phyloP scores from a whole-genome alignment of 352 stramenopile genomes.

The Pythium angustatum region DNA sequence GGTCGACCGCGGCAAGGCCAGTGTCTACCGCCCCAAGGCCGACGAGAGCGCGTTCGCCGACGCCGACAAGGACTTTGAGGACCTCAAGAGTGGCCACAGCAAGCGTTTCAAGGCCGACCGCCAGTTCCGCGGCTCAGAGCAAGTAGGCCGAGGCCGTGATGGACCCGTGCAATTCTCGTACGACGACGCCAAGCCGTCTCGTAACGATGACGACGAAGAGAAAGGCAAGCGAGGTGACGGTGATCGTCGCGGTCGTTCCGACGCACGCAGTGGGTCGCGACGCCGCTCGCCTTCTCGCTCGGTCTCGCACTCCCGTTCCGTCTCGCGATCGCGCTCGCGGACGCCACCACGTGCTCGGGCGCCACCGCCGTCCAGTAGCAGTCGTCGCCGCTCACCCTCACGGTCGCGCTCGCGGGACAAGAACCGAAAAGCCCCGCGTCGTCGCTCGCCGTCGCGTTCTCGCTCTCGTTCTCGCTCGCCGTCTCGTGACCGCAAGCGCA shows the following conservation, averaged over 20 bases:
- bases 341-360: slow-evolving; percentile 27
- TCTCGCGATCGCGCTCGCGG: slow-evolving; percentile 35
- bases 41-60: slow-evolving; percentile 84
- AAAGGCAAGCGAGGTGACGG: slow-evolving; percentile 11
- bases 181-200: slow-evolving; percentile 39
- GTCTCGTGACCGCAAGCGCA: slow-evolving; percentile 49
- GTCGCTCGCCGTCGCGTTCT: slow-evolving; percentile 42
- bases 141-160: slow-evolving; percentile 55
- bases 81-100: slow-evolving; percentile 80
- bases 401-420: slow-evolving; percentile 21
- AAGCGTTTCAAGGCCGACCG: slow-evolving; percentile 91
- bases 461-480: slow-evolving; percentile 37
- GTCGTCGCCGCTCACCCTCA: slow-evolving; percentile 27
- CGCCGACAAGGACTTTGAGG: slow-evolving; percentile 89
- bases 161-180: slow-evolving; percentile 89
- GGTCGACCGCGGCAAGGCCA: slow-evolving; percentile 90
- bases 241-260: slow-evolving; percentile 9
- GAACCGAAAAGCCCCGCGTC: slow-evolving; percentile 7
- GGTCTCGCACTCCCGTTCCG: slow-evolving; percentile 27
- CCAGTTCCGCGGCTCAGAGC: slow-evolving; percentile 85
- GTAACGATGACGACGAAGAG: slow-evolving; percentile 36
- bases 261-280: slow-evolving; percentile 16
- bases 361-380: slow-evolving; percentile 13
- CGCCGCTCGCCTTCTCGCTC: slow-evolving; percentile 34
- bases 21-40: slow-evolving; percentile 89